A percentile compares a stretch with the other conserved stretches of the same genome.
phyloP scores from a whole-genome alignment of 805 yeast species.

The Scheffersomyces lignosus region DNA sequence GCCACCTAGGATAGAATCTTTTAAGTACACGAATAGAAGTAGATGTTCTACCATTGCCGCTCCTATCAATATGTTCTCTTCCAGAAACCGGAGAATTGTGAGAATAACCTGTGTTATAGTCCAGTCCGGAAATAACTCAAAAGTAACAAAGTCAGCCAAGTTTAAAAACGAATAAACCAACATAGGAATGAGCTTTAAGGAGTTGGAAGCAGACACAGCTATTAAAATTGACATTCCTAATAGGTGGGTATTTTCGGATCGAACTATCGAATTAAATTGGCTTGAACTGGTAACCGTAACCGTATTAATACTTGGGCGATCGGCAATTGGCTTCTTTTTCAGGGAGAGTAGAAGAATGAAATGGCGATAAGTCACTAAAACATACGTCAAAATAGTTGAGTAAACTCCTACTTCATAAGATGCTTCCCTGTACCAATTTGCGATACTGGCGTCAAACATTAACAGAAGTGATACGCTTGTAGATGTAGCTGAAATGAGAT shows the following conservation, averaged over 20 bases:
- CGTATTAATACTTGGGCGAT: background rate
- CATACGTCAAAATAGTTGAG: too few relatives aligned
- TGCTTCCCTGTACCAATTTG: constrained; percentile 10
- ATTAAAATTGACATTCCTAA: constrained; percentile 22
- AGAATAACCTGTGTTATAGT: constrained; percentile 10
- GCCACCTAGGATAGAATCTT: constrained; percentile 7
- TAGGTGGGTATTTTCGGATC: constrained; percentile 30
- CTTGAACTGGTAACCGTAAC: constrained; percentile 15
- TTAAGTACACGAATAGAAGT: constrained; percentile 9
- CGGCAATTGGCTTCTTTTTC: background rate
- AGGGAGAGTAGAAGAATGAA: constrained; percentile 1
- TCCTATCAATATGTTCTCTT: constrained; percentile 11
- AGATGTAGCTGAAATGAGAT: constrained; percentile 1
- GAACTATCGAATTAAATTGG: constrained; percentile 18
- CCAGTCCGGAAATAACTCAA: constrained; percentile 16
- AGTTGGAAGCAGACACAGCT: constrained; percentile 14
- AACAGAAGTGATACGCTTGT: too few relatives aligned
- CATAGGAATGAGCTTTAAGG: constrained; percentile 25
- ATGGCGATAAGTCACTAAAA: constrained; percentile 20
- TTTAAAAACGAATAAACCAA: constrained; percentile 29
- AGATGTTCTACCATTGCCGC: constrained; percentile 15
- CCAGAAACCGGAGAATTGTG: constrained; percentile 17
- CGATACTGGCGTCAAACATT: background rate
- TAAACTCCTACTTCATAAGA: too few relatives aligned
- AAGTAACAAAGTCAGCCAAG: constrained; percentile 16